Evolutionary conservation across 371 early-diverging fungal species (phyloP), one percentile per base, ranked within the genome.

Genomic region (Rhizomucor pusillus): DNA sequence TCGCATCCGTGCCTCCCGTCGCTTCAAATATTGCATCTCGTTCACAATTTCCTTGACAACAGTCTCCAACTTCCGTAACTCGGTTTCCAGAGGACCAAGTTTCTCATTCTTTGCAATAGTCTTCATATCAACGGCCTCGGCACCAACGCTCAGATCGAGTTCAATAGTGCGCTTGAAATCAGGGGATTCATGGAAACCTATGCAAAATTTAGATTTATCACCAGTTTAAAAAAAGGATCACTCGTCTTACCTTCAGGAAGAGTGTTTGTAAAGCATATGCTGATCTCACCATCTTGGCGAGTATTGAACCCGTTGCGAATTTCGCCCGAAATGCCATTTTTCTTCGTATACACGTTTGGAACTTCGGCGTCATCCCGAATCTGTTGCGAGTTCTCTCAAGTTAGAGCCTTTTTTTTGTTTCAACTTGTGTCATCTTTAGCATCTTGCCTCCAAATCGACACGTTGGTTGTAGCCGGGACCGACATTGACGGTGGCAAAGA

Each of bases 61-160:
- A 45, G 77, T 81, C 65, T 94, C 93, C 50, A 94, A 68, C 54
- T 89, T 80, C 34, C 84, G 79, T 37, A 96, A 70, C 67, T 95
- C 97, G 14, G 85, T 60, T 73, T 96, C 97, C 60, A 94, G 74
- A n/a, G 95, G 95, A 64, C 79, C 80, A 22, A 96, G 74, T 61
- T 93, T 90, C 63, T 93, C 90, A 19, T 82, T 76, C 60, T 82
- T 81, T 35, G 81, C 84, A 46, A 86, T 46, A 52, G 79, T 82
- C 41, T 75, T 54, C 54, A 79, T 84, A 54, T 94, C 93, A 53
- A 81, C 72, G 19, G 94, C 89, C 63, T 91, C 90, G n/a, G 91
- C 90, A 24, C 95, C 95, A 39, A 92, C 82, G 44, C 90, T 88
- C 49, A 94, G 80, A 44, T 86, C 84, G 16, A 96, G 65, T 54